phyloP scores from a whole-genome alignment of 208 protist species.

The Lotmaria passim region DNA sequence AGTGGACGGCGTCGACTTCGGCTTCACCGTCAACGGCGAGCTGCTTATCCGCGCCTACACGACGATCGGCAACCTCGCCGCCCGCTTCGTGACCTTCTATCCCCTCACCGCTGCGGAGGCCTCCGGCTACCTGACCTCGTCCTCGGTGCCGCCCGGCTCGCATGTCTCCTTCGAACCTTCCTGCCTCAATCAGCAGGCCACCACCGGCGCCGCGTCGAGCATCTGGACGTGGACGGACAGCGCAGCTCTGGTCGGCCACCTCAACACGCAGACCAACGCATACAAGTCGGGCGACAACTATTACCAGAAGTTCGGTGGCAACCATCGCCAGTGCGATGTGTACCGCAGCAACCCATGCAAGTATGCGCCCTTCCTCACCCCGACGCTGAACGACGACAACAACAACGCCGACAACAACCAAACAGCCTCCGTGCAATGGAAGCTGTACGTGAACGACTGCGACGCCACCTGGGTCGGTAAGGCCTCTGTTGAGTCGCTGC shows the following conservation, averaged over 20 bases:
- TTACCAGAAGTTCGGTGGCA: constrained; percentile 91
- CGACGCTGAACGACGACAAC: constrained; percentile 38
- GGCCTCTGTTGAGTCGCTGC: constrained; percentile 70
- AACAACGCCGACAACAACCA: constrained; percentile 22
- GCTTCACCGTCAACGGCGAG: constrained; percentile 53
- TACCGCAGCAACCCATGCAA: constrained; percentile 80
- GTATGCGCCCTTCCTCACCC: constrained; percentile 84
- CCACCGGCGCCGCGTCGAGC: constrained; percentile 47
- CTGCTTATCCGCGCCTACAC: constrained; percentile 75
- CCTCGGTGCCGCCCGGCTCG: constrained; percentile 37
- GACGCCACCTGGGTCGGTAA: constrained; percentile 85
- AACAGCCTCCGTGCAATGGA: constrained; percentile 64
- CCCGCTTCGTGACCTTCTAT: constrained; percentile 85
- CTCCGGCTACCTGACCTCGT: constrained; percentile 43
- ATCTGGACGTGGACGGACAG: constrained; percentile 74
- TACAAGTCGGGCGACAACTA: constrained; percentile 87
- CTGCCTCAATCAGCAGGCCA: constrained; percentile 74
- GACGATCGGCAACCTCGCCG: constrained; percentile 79
- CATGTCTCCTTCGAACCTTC: constrained; percentile 77
- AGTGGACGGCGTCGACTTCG: constrained; percentile 67
- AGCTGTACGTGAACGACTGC: constrained; percentile 84
- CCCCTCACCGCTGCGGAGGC: constrained; percentile 47
- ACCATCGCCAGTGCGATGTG: constrained; percentile 81
- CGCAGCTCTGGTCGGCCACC: constrained; percentile 33
- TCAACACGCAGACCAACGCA: constrained; percentile 56